Evolutionary conservation across 1,284 basidiomycete genomes (phyloP), one percentile per base, ranked within the genome.

Genomic region (Puccinia hordei): DNA sequence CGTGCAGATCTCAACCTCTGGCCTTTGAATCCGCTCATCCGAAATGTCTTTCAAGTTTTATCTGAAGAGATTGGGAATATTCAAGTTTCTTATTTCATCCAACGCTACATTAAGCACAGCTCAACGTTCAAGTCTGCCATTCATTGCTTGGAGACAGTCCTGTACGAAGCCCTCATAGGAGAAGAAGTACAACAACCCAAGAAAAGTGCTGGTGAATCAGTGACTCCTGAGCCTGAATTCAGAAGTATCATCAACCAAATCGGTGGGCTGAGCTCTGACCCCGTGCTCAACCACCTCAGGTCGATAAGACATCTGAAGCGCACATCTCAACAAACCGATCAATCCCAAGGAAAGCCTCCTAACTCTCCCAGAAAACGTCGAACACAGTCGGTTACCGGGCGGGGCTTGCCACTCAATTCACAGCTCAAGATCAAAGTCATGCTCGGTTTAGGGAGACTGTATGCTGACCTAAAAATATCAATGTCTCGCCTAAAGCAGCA

Each of bases 1-100:
- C 55, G 72, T 30, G 46, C 65, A 71, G 68, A 79, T 72, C 35
- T 80, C 10, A 57, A 71, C 38, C 46, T 51, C n/a, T 80, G 78
- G 78, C 71, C 78, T 35, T 19, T 30, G 10, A 68, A 80, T 66
- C 57, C 68, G 10, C 63, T 80, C 22, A 49, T 72, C 6, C 41
- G 55, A 38, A 59, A 71, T 33, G 63, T 79, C 6, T 69, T 79
- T 33, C 66, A 79, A 69, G 68, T 69, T 46, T 79, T 79, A 59
- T 68, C 77, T 22, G 65, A 79, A 41, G 65, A 68, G 41, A 72
- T 79, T 15, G 77, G 66, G 19, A 79, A 68, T 27, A 57, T 49
- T 44, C 55, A 69, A 55, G 65, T 63, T 33, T 69, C 38, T 13
- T 53, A 59, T 79, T 51, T 68, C 46, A 17, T 72, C 22, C 68